Base-by-base conservation (phyloP, 495 filamentous ascomycete species). In the Penicillium diatomitis region DNA sequence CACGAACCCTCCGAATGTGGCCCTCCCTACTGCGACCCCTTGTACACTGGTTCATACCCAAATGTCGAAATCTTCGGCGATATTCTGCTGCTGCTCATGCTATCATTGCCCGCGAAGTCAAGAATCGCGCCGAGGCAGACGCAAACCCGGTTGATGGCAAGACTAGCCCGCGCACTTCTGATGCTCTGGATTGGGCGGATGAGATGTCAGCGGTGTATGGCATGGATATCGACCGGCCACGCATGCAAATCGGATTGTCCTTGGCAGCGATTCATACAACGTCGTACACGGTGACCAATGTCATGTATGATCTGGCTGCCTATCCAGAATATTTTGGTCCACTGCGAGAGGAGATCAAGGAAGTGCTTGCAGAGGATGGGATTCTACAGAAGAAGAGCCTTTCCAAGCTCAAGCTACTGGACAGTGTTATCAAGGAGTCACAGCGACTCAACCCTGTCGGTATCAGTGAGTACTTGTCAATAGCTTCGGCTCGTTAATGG, bases 351-450 rank as follows among this genome's bases (percentile, higher is more conserved):
- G 71, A 75, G 56, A 65, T 73, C 10, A 38, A 46, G 27, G 49
- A 62, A 3, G 61, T 71, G 12, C 28, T 66, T n/a, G 46, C 45
- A 3, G 55, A 68, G 41, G 69, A 69, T 42, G 68, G 62, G 0
- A 61, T 61, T 8, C 65, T 77, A 63, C 69, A 70, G 33, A 79
- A 75, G 61, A 66, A 66, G 10, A 71, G 69, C 4, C 36, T 78
- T 20, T 62, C 65, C 27, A 77, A 78, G 54, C 54, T 81, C 47
- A 72, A 69, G 55, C 54, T 75, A 42, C 66, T 81, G 70, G 69
- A 71, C 35, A 71, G 67, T 41, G 53, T 68, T 5, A 56, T 69
- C 55, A 70, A 73, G 50, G 60, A 76, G 56, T 60, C 60, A 46
- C 61, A 66, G 56, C 57, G 54, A 32, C 41, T 63, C 46, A 38